Conservation (phyloP, 1,284 basidiomycete species). For the Microbotryum scabiosae region DNA sequence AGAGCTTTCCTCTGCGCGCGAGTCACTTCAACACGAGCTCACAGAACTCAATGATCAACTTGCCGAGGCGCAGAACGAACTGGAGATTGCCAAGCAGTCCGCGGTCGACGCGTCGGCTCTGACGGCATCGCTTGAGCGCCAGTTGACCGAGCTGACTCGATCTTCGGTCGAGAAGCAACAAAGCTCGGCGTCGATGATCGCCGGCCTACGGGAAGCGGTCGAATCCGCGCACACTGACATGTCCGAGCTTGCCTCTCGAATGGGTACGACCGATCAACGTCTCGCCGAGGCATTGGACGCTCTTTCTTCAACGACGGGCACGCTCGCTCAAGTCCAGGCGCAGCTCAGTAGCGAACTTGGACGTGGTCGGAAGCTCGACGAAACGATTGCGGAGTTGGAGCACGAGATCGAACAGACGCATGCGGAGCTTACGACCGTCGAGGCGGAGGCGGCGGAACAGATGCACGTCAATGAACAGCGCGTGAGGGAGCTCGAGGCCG, state of each 20-base stretch:
- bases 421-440: not conserved
- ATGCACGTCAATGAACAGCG: not conserved
- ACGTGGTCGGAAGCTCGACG: too few relatives aligned
- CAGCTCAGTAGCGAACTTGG: too few relatives aligned
- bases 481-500: constrained; percentile 3
- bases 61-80: not conserved
- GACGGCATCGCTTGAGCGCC: constrained; percentile 4
- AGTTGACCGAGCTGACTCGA: not conserved
- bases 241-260: not conserved
- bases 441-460: not conserved
- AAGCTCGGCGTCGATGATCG: not conserved
- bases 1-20: not conserved
- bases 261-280: not conserved
- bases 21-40: not conserved
- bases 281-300: too few relatives aligned
- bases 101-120: not conserved
- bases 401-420: not conserved
- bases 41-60: constrained; percentile 3
- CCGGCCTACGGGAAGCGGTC: not conserved
- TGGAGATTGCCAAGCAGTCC: not conserved
- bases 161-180: not conserved
- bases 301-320: not conserved
- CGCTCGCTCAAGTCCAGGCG: not conserved
- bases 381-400: not conserved
- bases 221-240: not conserved